Evolutionary conservation across 2,329 filamentous ascomycete species (phyloP).

Genomic region (Paraphoma sp.): DNA sequence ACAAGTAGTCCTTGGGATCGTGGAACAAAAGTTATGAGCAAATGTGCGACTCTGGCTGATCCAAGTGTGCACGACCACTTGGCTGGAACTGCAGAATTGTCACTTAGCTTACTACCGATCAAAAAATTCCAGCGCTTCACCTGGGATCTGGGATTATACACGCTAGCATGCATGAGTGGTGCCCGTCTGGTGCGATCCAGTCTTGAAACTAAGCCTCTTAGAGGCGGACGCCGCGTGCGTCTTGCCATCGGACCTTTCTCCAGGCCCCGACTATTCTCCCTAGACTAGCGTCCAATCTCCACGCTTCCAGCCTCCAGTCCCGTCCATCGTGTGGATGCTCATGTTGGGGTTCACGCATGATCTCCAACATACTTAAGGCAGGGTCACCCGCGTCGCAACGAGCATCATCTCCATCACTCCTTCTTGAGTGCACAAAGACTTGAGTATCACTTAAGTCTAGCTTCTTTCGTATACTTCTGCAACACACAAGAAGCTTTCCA

Average conservation of each 20-base stretch:
- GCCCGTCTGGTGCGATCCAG: slow-evolving; percentile 21
- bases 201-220: slow-evolving; percentile 4
- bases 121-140: background rate
- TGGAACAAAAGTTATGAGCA: background rate
- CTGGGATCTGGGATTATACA: slow-evolving; percentile 8
- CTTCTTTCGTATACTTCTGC: slow-evolving; percentile 1
- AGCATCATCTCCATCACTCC: slow-evolving; percentile 6
- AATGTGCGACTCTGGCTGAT: no score
- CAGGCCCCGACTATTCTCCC: slow-evolving; percentile 15
- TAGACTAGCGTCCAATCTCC: slow-evolving; percentile 22
- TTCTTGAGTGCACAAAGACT: slow-evolving; percentile 1
- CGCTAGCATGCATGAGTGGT: slow-evolving; percentile 11
- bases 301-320: slow-evolving; percentile 30
- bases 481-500: slow-evolving; percentile 12
- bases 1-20: background rate
- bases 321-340: slow-evolving; percentile 28
- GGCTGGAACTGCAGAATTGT: slow-evolving; percentile 1
- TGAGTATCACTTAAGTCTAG: slow-evolving; percentile 3
- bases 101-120: background rate
- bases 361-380: slow-evolving; percentile 31
- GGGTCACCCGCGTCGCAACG: slow-evolving; percentile 10
- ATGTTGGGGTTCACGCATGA: slow-evolving; percentile 17
- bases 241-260: slow-evolving; percentile 22
- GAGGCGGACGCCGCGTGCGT: slow-evolving; percentile 9
- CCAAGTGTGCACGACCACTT: background rate